Evolutionary conservation across 225 moss, liverwort and hornwort genomes (phyloP).

Genomic region (Sphagnum contortum): DNA sequence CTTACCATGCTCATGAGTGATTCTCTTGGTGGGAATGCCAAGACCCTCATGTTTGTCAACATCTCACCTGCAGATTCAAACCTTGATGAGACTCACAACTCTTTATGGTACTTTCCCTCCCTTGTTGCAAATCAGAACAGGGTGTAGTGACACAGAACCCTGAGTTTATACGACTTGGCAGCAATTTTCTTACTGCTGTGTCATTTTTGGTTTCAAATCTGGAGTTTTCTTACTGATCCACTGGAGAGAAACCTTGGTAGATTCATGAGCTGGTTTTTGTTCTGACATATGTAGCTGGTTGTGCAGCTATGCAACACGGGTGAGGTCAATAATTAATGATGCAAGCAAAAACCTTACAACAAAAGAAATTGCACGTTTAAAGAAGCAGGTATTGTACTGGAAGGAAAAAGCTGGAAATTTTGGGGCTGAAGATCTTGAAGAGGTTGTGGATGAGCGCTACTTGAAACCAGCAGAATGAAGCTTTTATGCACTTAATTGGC

Average conservation of each 20-base stretch:
- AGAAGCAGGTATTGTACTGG: constrained; percentile 78
- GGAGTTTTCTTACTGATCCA: background rate
- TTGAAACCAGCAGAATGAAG: too few species aligned
- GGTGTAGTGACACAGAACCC: too few species aligned
- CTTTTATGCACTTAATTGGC: too few species aligned
- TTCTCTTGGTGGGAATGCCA: constrained; percentile 95
- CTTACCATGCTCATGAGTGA: constrained; percentile 99
- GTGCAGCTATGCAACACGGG: constrained; percentile 84
- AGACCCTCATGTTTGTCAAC: constrained; percentile 98
- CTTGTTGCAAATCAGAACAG: too few species aligned
- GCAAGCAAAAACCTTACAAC: constrained; percentile 92
- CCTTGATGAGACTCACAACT: constrained; percentile 92
- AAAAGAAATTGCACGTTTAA: constrained; percentile 79
- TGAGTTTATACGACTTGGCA: too few species aligned
- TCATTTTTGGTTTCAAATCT: background rate
- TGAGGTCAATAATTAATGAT: constrained; percentile 91
- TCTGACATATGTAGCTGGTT: background rate
- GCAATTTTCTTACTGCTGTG: background rate
- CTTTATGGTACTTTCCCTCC: constrained; percentile 47
- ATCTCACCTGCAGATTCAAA: constrained; percentile 92
- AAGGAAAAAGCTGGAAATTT: constrained; percentile 88
- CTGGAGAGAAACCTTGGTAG: background rate
- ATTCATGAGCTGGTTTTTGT: background rate
- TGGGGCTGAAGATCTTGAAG: constrained; percentile 82
- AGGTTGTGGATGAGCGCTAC: constrained; percentile 61